These are phyloP conservation scores for Benincasa hispida DNA, from an alignment of 306 rosid genomes.

Conservation along the genomic window DNA sequence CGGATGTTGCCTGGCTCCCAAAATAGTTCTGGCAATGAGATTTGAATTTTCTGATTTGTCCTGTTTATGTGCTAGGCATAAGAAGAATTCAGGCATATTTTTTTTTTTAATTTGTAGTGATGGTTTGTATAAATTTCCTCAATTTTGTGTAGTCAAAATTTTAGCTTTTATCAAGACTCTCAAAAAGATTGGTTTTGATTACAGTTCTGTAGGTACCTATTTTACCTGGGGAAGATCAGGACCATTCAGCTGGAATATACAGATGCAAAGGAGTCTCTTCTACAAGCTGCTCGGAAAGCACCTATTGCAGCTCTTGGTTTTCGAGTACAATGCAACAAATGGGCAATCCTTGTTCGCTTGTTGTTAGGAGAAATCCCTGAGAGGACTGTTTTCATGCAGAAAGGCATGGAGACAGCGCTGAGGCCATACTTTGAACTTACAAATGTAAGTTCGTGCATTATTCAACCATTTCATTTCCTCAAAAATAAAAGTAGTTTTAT, in stretches of 20 bases:
- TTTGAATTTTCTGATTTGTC: neutral
- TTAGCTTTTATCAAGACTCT: neutral
- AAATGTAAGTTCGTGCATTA: slow-evolving; percentile 42
- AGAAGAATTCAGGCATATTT: neutral
- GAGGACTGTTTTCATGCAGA: slow-evolving; percentile 97
- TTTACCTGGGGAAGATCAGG: slow-evolving; percentile 91
- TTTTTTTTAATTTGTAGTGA: neutral
- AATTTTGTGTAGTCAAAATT: neutral
- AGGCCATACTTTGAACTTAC: slow-evolving; percentile 97
- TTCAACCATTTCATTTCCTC: neutral
- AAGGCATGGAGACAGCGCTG: slow-evolving; percentile 82
- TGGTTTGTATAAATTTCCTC: neutral
- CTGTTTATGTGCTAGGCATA: neutral
- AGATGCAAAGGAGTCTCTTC: slow-evolving; percentile 95
- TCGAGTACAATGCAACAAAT: slow-evolving; percentile 94
- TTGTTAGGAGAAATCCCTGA: slow-evolving; percentile 97
- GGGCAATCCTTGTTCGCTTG: slow-evolving; percentile 93
- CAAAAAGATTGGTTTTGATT: slow-evolving; percentile 4
- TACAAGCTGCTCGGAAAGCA: slow-evolving; percentile 96
- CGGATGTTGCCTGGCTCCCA: neutral
- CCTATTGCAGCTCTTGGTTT: slow-evolving; percentile 94
- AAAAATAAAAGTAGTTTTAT: neutral
- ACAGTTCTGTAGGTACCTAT: slow-evolving; percentile 92
- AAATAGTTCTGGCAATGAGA: neutral
- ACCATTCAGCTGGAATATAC: slow-evolving; percentile 96